These are phyloP conservation scores for Sungouiella thailandica DNA, from an alignment of 805 yeast species.

Conservation along the genomic window DNA sequence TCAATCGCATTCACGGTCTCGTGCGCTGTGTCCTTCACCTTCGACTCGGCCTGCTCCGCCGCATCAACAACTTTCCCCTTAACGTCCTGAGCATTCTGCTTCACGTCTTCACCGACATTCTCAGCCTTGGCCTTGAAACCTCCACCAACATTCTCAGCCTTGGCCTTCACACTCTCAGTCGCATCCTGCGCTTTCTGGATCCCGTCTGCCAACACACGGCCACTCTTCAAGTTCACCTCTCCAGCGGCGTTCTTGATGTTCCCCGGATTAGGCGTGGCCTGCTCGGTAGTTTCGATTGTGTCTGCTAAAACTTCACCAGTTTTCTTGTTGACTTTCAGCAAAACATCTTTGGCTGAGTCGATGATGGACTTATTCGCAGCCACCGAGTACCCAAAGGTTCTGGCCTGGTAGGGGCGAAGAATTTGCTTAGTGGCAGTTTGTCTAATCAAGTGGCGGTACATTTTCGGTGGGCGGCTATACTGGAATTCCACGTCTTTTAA, in stretches of 20 bases:
- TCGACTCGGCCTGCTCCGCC: constrained; percentile 2
- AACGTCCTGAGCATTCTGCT: constrained; percentile 18
- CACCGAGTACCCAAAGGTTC: constrained; percentile 8
- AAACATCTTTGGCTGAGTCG: constrained; percentile 33
- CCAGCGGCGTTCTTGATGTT: constrained; percentile 20
- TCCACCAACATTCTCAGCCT: constrained; percentile 2
- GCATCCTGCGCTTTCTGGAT: constrained; percentile 20
- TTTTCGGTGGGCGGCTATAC: no score
- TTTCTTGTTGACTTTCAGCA: constrained; percentile 28
- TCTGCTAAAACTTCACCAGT: constrained; percentile 40
- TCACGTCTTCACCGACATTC: constrained; percentile 8
- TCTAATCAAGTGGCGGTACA: no score
- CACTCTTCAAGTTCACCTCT: constrained; percentile 26
- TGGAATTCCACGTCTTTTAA: no score
- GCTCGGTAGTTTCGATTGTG: constrained; percentile 34
- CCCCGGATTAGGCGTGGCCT: constrained; percentile 16
- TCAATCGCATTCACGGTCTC: no score
- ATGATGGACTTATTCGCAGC: constrained; percentile 18
- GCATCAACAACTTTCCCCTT: constrained; percentile 7
- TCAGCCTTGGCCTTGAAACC: constrained; percentile 10
- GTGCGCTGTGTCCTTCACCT: constrained; percentile 6
- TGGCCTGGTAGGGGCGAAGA: no score
- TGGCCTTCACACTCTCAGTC: constrained; percentile 5
- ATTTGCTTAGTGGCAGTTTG: constrained; percentile 3
- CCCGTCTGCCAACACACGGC: constrained; percentile 29